Conservation (phyloP, 2,329 filamentous ascomycete genomes). For the Keithomyces neogunnii region DNA sequence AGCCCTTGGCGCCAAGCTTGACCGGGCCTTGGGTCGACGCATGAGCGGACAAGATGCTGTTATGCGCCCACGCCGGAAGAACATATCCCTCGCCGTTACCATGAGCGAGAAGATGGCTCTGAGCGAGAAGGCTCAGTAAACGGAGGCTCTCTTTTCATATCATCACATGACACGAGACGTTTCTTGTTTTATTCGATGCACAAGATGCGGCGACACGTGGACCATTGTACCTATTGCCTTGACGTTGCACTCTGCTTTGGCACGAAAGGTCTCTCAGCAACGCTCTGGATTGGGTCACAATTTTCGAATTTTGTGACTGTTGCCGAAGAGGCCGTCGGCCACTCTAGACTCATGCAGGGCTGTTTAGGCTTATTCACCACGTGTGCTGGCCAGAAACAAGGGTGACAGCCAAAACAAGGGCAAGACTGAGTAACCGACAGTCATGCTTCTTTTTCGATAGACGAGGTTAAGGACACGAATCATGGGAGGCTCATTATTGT, state of each 20-base stretch:
- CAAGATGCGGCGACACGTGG: background rate
- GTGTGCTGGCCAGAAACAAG: too few species aligned
- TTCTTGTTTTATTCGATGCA: background rate
- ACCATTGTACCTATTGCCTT: background rate
- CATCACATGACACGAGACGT: background rate
- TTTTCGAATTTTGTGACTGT: background rate
- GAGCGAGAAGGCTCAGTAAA: slow-evolving; percentile 23
- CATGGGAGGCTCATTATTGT: background rate
- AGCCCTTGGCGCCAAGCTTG: slow-evolving; percentile 81
- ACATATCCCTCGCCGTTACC: slow-evolving; percentile 13
- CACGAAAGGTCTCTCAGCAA: background rate
- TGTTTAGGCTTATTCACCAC: too few species aligned
- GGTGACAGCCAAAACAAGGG: background rate
- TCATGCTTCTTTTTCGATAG: background rate
- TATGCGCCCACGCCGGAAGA: slow-evolving; percentile 52
- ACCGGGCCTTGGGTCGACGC: slow-evolving; percentile 74
- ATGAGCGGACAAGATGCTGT: slow-evolving; percentile 87
- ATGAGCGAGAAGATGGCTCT: slow-evolving; percentile 28
- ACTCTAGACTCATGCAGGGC: too few species aligned
- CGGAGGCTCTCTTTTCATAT: background rate
- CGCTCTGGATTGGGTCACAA: background rate
- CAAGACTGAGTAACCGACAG: background rate
- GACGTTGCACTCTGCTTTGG: background rate
- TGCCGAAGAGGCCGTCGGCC: too few species aligned
- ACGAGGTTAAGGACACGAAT: background rate